phyloP scores from a whole-genome alignment of 2,329 filamentous ascomycete genomes.

The Cadophora sp. region DNA sequence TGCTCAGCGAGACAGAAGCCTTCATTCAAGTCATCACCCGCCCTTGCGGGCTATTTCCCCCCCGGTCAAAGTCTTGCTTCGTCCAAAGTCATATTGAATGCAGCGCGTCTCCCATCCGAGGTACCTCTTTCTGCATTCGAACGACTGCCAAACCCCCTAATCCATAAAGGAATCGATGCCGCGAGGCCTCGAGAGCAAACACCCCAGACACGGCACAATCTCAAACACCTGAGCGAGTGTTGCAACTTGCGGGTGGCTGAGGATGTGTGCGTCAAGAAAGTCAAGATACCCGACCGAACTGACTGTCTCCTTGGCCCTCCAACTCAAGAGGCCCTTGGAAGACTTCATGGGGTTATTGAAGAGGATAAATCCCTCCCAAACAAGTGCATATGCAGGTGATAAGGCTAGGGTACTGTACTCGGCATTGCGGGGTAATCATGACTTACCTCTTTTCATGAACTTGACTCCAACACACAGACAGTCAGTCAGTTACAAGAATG shows the following conservation, averaged over 20 bases:
- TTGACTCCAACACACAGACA: background rate
- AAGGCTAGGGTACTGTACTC: background rate
- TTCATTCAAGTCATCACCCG: background rate
- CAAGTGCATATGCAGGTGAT: background rate
- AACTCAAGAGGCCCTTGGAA: background rate
- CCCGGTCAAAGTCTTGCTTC: background rate
- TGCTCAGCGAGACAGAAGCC: background rate
- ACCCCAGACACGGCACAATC: constrained; percentile 4
- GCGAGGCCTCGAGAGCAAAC: constrained; percentile 3
- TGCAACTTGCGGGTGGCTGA: constrained; percentile 1
- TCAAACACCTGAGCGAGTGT: background rate
- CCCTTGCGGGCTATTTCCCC: constrained; percentile 3
- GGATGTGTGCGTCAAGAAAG: background rate
- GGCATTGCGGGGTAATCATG: constrained; percentile 14
- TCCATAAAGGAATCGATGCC: background rate
- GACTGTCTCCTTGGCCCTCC: background rate
- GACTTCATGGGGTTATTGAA: background rate
- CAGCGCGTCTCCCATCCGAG: constrained; percentile 2
- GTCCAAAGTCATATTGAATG: background rate
- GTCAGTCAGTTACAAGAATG: background rate
- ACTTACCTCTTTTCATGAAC: background rate
- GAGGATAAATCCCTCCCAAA: background rate
- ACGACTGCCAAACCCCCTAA: background rate
- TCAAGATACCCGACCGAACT: background rate
- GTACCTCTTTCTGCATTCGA: background rate